Evolutionary conservation across 108 stramenopile genomes (phyloP).

Genomic region (Pseudonitzschia pungens): DNA sequence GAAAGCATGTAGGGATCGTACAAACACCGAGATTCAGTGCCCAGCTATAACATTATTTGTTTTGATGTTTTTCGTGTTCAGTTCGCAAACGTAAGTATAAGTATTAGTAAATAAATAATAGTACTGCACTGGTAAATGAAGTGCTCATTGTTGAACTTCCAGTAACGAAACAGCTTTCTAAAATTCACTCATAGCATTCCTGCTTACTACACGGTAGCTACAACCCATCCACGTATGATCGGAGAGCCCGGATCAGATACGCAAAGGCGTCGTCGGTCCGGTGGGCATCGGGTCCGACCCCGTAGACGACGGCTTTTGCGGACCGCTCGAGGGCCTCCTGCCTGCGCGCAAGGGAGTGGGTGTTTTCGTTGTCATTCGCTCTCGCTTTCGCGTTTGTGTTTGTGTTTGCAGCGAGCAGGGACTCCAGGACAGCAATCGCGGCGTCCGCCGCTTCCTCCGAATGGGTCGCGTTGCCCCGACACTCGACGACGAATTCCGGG

Average conservation of each 20-base stretch:
- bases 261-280: slow-evolving; percentile 19
- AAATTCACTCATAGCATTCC: too few species aligned
- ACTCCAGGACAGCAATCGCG: neutral
- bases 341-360: neutral
- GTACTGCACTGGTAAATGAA: too few species aligned
- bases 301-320: slow-evolving; percentile 3
- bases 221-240: neutral
- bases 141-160: too few species aligned
- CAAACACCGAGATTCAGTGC: too few species aligned
- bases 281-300: slow-evolving; percentile 22
- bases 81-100: too few species aligned
- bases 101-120: too few species aligned
- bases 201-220: too few species aligned
- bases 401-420: neutral
- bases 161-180: too few species aligned
- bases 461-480: neutral
- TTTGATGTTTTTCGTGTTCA: too few species aligned
- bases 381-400: neutral
- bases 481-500: neutral
- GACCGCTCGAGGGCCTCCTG: neutral
- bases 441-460: neutral
- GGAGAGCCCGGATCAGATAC: neutral
- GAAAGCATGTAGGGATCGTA: too few species aligned
- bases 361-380: neutral
- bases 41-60: too few species aligned